These are phyloP conservation scores for Eragrostis tef DNA, from an alignment of 202 grass and related monocot species.

Conservation along the genomic window DNA sequence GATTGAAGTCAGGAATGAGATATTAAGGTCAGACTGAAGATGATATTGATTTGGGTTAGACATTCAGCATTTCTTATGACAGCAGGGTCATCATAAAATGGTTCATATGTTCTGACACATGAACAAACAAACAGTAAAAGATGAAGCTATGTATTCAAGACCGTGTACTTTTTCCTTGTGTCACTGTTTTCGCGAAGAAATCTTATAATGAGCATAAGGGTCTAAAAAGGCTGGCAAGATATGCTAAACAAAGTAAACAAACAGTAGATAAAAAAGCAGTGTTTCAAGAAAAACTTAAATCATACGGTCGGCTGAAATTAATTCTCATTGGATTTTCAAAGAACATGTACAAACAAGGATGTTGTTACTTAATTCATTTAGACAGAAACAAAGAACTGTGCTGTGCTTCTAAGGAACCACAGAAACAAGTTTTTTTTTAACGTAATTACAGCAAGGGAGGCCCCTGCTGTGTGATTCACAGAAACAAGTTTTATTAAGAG, in stretches of 20 bases:
- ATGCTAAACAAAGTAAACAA: background rate
- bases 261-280: background rate
- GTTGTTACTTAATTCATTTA: background rate
- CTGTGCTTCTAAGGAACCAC: background rate
- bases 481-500: background rate
- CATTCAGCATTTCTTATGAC: slow-evolving; percentile 25
- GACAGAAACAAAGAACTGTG: background rate
- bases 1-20: slow-evolving; percentile 48
- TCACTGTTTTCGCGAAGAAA: slow-evolving; percentile 4
- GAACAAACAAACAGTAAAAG: slow-evolving; percentile 26
- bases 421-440: no score
- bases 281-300: background rate
- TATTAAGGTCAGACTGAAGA: background rate
- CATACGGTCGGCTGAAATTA: background rate
- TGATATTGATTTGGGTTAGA: slow-evolving; percentile 23
- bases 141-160: slow-evolving; percentile 16
- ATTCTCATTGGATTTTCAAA: background rate
- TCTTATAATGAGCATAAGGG: background rate
- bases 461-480: no score
- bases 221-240: background rate
- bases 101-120: background rate
- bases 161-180: background rate
- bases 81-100: slow-evolving; percentile 34
- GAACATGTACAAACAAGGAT: background rate
- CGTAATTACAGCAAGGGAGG: no score